A percentile compares a stretch with the other conserved stretches of the same genome.
Evolutionary conservation across 768 basidiomycete species (phyloP).

Genomic region (Lyophyllum shimeji): DNA sequence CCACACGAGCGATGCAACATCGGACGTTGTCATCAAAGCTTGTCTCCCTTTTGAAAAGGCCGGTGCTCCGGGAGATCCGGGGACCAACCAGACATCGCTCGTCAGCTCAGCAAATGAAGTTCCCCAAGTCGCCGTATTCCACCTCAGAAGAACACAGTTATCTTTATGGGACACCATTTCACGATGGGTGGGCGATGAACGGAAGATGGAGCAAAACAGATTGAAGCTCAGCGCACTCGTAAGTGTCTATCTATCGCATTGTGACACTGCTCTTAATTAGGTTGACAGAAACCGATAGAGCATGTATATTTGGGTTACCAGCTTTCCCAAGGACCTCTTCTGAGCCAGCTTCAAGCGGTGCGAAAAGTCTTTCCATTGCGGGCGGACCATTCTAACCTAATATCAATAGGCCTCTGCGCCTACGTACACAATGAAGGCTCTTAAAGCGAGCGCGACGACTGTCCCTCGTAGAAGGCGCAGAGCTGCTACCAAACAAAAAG

Average conservation of each 20-base stretch:
- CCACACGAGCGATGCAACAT: constrained; percentile 15
- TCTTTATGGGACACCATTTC: constrained; percentile 58
- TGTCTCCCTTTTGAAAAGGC: constrained; percentile 41
- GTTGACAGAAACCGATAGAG: constrained; percentile 37
- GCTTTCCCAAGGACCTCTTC: constrained; percentile 52
- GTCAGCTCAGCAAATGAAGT: neutral
- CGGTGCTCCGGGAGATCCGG: neutral
- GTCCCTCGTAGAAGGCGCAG: constrained; percentile 29
- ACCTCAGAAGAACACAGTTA: constrained; percentile 46
- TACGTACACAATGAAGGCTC: constrained; percentile 52
- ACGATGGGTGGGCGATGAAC: constrained; percentile 60
- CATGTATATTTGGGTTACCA: constrained; percentile 57
- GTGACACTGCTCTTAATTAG: neutral
- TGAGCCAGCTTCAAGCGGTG: constrained; percentile 62
- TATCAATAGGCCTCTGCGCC: constrained; percentile 40
- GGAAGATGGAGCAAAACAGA: constrained; percentile 50
- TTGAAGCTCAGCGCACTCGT: constrained; percentile 48
- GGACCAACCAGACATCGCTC: constrained; percentile 8
- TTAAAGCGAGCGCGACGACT: constrained; percentile 48
- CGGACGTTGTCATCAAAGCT: constrained; percentile 41
- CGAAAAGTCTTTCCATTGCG: constrained; percentile 17
- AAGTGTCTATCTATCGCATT: constrained; percentile 9
- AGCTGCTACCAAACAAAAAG: constrained; percentile 25
- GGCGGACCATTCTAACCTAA: neutral
- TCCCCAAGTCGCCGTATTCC: constrained; percentile 42